Percentiles rank a stretch among this genome's conserved stretches.
These are phyloP conservation scores for Lablab purpureus DNA, from an alignment of 306 rosid genomes.

Conservation along the genomic window DNA sequence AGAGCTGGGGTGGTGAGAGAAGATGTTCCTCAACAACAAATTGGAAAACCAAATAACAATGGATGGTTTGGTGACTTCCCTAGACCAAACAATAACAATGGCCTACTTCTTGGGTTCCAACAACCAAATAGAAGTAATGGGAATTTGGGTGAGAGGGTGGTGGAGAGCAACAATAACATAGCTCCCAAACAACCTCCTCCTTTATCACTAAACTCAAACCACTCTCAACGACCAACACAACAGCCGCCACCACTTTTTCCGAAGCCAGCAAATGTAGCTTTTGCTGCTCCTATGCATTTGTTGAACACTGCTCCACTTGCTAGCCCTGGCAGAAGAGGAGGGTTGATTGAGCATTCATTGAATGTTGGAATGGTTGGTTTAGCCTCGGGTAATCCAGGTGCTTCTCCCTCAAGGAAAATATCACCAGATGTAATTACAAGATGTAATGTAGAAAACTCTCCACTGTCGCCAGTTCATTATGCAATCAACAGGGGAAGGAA, in stretches of 20 bases:
- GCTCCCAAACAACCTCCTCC: slow-evolving; percentile 59
- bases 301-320: slow-evolving; percentile 64
- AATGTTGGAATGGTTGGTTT: slow-evolving; percentile 65
- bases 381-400: slow-evolving; percentile 49
- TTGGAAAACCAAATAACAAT: slow-evolving; percentile 54
- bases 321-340: slow-evolving; percentile 59
- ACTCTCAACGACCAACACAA: slow-evolving; percentile 55
- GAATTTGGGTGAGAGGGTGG: slow-evolving; percentile 53
- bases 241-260: slow-evolving; percentile 74
- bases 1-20: slow-evolving; percentile 97
- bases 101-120: slow-evolving; percentile 62
- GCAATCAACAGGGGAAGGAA: slow-evolving; percentile 76
- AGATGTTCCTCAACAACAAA: slow-evolving; percentile 58
- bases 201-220: slow-evolving; percentile 53
- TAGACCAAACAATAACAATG: slow-evolving; percentile 51
- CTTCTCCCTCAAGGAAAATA: slow-evolving; percentile 63
- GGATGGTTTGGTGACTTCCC: slow-evolving; percentile 67
- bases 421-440: slow-evolving; percentile 63
- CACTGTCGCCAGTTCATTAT: slow-evolving; percentile 75
- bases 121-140: slow-evolving; percentile 59
- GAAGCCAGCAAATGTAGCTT: slow-evolving; percentile 68
- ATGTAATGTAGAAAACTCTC: slow-evolving; percentile 47
- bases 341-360: slow-evolving; percentile 61
- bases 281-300: slow-evolving; percentile 64
- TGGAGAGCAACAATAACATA: slow-evolving; percentile 54